Base-by-base conservation (phyloP, 2,329 filamentous ascomycete species). In the Xylaria sp. region DNA sequence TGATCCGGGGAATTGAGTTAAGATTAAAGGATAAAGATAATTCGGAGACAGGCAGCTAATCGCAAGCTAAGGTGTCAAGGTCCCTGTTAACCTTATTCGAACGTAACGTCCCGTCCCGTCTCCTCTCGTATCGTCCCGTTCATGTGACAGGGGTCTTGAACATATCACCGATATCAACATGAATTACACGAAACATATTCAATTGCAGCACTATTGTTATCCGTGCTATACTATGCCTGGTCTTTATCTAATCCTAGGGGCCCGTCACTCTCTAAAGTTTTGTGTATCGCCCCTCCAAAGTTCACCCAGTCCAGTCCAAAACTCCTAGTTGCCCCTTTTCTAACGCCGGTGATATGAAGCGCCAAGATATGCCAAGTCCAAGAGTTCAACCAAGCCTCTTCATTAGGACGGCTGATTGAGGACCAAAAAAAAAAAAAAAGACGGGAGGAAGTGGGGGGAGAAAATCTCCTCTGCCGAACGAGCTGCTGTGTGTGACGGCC, bases 291-390 rank as follows among this genome's bases (percentile, higher is more conserved):
- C 33, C 60, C 43, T 47, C 31, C 2, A 51, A 40, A 40, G 25
- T n/a, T n/a, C n/a, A n/a, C n/a, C n/a, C n/a, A n/a, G 28, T 31
- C 28, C 28, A 31, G 28, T 31, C 28, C 28, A 4, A 9, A 31
- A 31, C 28, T 31, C 28, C 28, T 9, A 31, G 5, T 9, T 31
- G 9, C 2, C 21, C 28, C 38, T n/a, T 40, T 40, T 31, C 23
- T 14, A 66, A 66, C 63, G 63, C 63, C 63, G 28, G n/a, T 60
- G 37, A 43, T 60, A 61, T 63, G 52, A 64, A 23, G 12, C 43
- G 55, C 63, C 60, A 63, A 58, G 33, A 60, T 19, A 60, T 54
- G 60, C 57, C 19, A 52, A 56, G 56, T 57, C 57, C 56, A 63
- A 57, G 52, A 60, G 53, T 12, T 28, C 37, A n/a, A 40, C 31